Conservation (phyloP, 108 stramenopile genomes). For the Skeletonema costatum region DNA sequence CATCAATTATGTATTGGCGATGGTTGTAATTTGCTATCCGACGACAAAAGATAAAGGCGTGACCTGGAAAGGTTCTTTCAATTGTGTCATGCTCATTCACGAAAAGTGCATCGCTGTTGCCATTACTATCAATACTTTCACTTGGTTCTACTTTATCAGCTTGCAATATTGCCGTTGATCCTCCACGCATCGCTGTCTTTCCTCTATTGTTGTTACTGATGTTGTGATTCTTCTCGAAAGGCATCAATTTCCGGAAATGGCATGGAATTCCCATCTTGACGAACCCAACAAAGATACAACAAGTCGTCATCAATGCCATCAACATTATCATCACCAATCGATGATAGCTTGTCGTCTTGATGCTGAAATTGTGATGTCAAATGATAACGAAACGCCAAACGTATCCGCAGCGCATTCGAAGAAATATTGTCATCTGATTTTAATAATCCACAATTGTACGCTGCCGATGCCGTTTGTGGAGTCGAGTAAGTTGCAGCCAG, state of each 20-base stretch:
- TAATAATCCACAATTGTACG: constrained; percentile 18
- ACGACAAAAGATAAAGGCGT: constrained; percentile 72
- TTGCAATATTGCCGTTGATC: too few species aligned
- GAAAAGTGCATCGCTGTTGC: background rate
- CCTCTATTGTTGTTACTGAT: background rate
- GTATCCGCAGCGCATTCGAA: constrained; percentile 9
- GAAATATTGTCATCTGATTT: constrained; percentile 12
- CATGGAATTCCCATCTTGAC: constrained; percentile 29
- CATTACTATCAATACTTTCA: too few species aligned
- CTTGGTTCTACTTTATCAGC: too few species aligned
- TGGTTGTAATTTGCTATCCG: constrained; percentile 1
- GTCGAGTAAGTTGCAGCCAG: constrained; percentile 1
- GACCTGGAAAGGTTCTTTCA: constrained; percentile 64
- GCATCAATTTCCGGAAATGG: constrained; percentile 17
- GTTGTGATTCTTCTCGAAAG: too few species aligned
- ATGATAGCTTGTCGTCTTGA: background rate
- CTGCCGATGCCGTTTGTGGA: constrained; percentile 16
- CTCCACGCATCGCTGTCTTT: background rate
- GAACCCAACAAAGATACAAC: constrained; percentile 37
- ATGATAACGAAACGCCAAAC: constrained; percentile 45
- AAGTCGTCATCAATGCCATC: background rate
- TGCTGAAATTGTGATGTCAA: background rate
- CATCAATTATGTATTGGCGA: background rate
- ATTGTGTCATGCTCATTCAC: constrained; percentile 58
- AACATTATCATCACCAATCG: background rate